Base-by-base conservation (phyloP, 768 basidiomycete genomes). In the Collybiopsis confluens region DNA sequence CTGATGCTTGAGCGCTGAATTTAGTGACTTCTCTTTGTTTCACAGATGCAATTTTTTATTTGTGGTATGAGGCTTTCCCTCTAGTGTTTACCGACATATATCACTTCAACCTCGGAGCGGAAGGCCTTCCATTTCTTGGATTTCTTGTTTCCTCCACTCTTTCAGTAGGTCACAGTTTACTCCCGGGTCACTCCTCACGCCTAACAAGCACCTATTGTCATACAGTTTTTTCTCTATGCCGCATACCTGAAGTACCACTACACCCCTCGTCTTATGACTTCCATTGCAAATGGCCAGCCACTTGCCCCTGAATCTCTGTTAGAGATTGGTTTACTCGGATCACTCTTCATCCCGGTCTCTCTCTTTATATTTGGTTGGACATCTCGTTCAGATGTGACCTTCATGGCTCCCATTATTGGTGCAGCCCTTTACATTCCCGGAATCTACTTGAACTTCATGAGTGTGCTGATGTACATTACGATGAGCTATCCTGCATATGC, bases 351-450 rank as follows among this genome's bases (percentile, higher is more conserved):
- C 26, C 70, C 70, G 1, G 61, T 65, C 23, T 63, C 59, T 35
- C 55, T 73, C 49, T 65, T 72, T 52, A 65, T 66, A 56, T 72
- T 72, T 53, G 69, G 69, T 37, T 68, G 66, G 59, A 62, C 68
- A 5, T 62, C 65, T 16, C 60, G 57, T 6, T 36, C 58, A 20
- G 57, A 52, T 52, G 54, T 72, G 0, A 68, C 65, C 48, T 70
- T 69, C 69, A 72, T 72, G 28, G 65, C 63, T 1, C 68, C 70
- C 28, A 58, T 68, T 49, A 62, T 71, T 48, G 69, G 66, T 13
- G 65, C 68, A 5, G 58, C 64, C n/a, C 56, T 70, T n/a, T 70
- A 68, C 57, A 54, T 63, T 30, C 57, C 65, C 3, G 67, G 68
- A 18, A 60, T 68, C 18, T 66, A 66, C 54, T 62, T 69, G 38